A percentile compares a stretch with the other conserved stretches of the same genome.
These are phyloP conservation scores for Solanum aculeatissimum DNA, from an alignment of 305 asterid species.

Conservation along the genomic window DNA sequence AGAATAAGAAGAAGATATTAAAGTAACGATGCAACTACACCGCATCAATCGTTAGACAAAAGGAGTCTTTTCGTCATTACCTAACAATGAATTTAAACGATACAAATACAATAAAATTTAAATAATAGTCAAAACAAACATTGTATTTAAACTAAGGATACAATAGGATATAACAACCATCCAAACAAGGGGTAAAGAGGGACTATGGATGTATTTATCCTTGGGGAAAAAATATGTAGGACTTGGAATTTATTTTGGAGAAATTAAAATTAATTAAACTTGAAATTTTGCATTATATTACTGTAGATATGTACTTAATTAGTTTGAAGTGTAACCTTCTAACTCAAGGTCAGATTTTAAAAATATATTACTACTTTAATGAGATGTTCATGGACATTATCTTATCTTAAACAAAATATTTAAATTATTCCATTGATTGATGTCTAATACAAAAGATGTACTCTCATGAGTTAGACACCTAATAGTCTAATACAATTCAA, in stretches of 20 bases:
- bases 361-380: not conserved
- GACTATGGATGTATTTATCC: not conserved
- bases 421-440: not conserved
- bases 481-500: not conserved
- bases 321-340: not conserved
- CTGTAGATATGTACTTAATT: not conserved
- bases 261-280: not conserved
- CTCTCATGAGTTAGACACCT: not conserved
- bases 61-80: no score
- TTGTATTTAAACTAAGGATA: no score
- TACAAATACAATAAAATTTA: no score
- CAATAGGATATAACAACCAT: no score
- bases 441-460: not conserved
- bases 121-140: no score
- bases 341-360: not conserved
- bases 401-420: no score
- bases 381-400: not conserved
- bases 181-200: no score
- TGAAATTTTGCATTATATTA: not conserved
- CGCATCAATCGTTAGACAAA: no score
- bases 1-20: no score
- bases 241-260: not conserved
- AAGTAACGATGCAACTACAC: no score
- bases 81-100: no score
- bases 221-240: not conserved